Evolutionary conservation across 1,284 basidiomycete genomes (phyloP), one percentile per base, ranked within the genome.

Genomic region (Anthracocystis walkeri): DNA sequence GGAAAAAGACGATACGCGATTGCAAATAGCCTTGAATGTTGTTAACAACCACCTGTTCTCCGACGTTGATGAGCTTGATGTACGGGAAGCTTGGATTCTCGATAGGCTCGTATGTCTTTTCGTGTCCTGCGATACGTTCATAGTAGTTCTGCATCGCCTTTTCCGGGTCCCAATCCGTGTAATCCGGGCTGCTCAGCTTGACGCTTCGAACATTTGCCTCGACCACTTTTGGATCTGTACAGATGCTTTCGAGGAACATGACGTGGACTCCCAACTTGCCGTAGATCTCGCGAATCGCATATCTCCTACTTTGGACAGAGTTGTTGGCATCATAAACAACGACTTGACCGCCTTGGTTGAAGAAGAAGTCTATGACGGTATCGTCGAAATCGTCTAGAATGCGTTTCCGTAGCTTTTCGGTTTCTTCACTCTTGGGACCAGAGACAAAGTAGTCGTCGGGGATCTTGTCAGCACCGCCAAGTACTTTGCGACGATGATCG

Each of bases 241-340:
- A 86, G 58, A 87, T 85, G 78, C 85, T 85, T 61, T 87, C 86
- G 21, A 98, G 89, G 86, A 97, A 90, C 83, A 98, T 90, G 74
- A 98, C 93, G 88, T 98, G 95, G 90, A 16, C 92, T 92, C 52
- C 90, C 89, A 85, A 92, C 91, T 78, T 73, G 18, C 78, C 79
- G 82, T 97, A 98, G 86, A 91, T 93, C 86, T 95, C 91, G 3
- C 92, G 90, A 40, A 97, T 87, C 18, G 87, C 88, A 71, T 91
- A 90, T 55, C 97, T 88, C 40, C 89, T 89, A 46, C 88, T 88
- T 50, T 88, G 88, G 11, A 90, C 91, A 1, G 94, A 94, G 82
- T 99, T 98, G 75, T 99, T 99, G n/a, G 97, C 97, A 84, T 99
- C 97, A 87, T 98, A 99, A 69, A 99, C 95, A 35, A 96, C 94